Base-by-base conservation (phyloP, 345 rosid species). In the Eucalyptus pauciflora region DNA sequence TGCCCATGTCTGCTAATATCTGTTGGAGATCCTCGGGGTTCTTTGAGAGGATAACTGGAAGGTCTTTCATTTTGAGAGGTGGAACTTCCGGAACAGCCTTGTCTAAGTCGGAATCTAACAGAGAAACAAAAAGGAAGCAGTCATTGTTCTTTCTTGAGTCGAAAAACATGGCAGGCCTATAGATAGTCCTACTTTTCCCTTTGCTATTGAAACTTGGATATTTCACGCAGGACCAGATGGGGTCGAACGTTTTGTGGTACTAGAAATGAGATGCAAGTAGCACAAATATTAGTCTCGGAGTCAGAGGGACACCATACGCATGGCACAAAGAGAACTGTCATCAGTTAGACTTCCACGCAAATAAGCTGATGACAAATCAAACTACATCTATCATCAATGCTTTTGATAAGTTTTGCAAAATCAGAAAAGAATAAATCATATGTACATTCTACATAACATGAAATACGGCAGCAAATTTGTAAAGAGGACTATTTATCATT, bases 41-140 rank as follows among this genome's bases (percentile, higher is more conserved):
- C 29, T 50, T 10, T n/a, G 90, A 87, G 86, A 89, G 31, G 58
- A 88, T 7, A 13, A 71, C 13, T 8, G 94, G 94, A 89, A 93
- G 92, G 90, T 92, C 96, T 88, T 92, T 93, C 29, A 91, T 89
- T 89, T 91, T 92, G 31, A 93, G 89, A 11, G 94, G 93, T 85
- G 90, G 93, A 86, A 91, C 91, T 54, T 91, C 92, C 7, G 52
- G 33, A 76, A 91, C 51, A 41, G 69, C 45, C 27, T 88, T 88
- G 67, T 94, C 94, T 20, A 88, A 18, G 62, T 50, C 71, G 20
- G 90, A 89, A 88, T 89, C 93, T 93, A 83, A 76, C 8, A 27
- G 29, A 71, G 37, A 20, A 16, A 43, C 31, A 7, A 24, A n/a
- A 14, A 54, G 50, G 50, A 45, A 76, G 56, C 85, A n/a, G 31